Evolutionary conservation across 148 eudicot genomes (phyloP).

Genomic region (Talinum fruticosum): DNA sequence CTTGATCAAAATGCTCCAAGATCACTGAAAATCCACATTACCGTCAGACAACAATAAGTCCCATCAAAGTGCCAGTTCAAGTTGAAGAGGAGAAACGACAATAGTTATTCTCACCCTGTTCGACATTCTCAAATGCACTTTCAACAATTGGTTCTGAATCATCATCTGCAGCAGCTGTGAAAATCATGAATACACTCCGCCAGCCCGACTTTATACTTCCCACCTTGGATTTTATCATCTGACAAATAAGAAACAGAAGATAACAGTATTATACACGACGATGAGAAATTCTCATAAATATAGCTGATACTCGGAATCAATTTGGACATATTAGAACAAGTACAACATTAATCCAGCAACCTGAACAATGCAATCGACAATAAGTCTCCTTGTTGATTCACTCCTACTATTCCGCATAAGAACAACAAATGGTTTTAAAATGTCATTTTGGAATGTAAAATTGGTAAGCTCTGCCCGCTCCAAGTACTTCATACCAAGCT

Average conservation of each 20-base stretch:
- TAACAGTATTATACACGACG: background rate
- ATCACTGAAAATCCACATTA: constrained; percentile 54
- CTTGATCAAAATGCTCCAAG: constrained; percentile 98
- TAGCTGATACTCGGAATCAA: background rate
- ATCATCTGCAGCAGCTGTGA: constrained; percentile 98
- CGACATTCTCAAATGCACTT: constrained; percentile 97
- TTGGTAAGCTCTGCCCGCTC: constrained; percentile 93
- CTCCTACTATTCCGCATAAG: constrained; percentile 90
- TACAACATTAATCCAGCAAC: constrained; percentile 26
- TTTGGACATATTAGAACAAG: background rate
- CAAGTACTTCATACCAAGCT: constrained; percentile 94
- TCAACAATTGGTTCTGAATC: constrained; percentile 93
- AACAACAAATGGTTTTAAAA: constrained; percentile 92
- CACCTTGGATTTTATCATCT: constrained; percentile 99
- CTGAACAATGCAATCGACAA: constrained; percentile 99
- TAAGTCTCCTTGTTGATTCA: constrained; percentile 79
- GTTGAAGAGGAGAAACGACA: constrained; percentile 10
- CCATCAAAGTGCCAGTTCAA: constrained; percentile 11
- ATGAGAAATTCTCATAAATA: background rate
- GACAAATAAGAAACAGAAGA: constrained; percentile 16
- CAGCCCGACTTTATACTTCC: constrained; percentile 99
- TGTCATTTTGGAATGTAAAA: constrained; percentile 96
- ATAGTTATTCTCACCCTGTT: constrained; percentile 62
- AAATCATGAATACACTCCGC: constrained; percentile 98
- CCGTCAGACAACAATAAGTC: constrained; percentile 18